Evolutionary conservation across 164 flowering plant species (phyloP), one percentile per base, ranked within the genome.

Genomic region (Aristolochia fimbriata): DNA sequence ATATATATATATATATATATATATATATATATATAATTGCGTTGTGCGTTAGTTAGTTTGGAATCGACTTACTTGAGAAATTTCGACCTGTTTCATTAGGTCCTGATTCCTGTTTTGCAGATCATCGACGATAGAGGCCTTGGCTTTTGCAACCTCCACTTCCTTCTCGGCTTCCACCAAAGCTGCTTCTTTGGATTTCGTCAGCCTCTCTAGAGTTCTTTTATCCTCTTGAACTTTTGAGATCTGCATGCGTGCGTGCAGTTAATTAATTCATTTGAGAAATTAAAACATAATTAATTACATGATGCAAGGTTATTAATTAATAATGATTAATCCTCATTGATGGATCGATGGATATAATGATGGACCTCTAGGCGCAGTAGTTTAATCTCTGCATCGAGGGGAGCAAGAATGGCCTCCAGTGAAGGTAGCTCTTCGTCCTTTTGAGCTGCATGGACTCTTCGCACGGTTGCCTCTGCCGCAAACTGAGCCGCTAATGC

Each of bases 71-170:
- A 67, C 70, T 65, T 69, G 72, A 33, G 52, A 69, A 4, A 69
- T 69, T 47, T 69, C 72, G 20, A 69, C 63, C 64, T 69, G 72
- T 43, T 69, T 69, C 60, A 64, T 69, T 12, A 69, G 43, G 15
- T 69, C 72, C n/a, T 69, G 72, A 57, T 69, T 69, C 58, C 47
- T 69, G 24, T 69, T 69, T 23, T 69, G 72, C 3, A 63, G 58
- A 59, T 69, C 68, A 52, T 69, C 72, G 1, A 69, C 72, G 20
- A 69, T 3, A 8, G 72, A 63, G 49, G 68, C 72, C 68, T 69
- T 69, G 15, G 30, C 59, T 15, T 31, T 15, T 46, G 72, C 72
- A 60, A 54, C 5, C 51, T 59, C 60, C 46, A 69, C 68, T 4
- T 27, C 33, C 60, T 63, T 59, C 54, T 69, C 72, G 19, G 68